Conservation (phyloP, 2,329 filamentous ascomycete genomes). For the Monosporascus sp. region DNA sequence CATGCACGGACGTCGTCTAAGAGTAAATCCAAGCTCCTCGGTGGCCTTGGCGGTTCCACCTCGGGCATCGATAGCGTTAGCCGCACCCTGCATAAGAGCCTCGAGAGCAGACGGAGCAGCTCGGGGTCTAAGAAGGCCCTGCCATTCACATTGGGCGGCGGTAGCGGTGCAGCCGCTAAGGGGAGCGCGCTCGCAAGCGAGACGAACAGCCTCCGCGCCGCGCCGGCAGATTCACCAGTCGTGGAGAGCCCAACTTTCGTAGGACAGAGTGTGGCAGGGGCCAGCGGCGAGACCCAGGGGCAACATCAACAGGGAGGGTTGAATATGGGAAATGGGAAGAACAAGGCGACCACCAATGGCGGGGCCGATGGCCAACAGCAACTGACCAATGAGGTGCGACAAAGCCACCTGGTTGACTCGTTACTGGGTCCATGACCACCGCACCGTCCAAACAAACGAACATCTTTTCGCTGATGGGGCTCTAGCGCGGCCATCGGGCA, state of each 20-base stretch:
- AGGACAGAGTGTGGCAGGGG: constrained; percentile 16
- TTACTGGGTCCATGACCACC: constrained; percentile 42
- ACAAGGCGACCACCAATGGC: constrained; percentile 11
- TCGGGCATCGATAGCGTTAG: constrained; percentile 67
- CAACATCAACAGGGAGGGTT: neutral
- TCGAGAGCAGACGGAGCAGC: constrained; percentile 88
- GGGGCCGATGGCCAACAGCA: constrained; percentile 16
- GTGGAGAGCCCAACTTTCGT: constrained; percentile 28
- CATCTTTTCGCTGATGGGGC: constrained; percentile 22
- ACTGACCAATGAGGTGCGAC: constrained; percentile 45
- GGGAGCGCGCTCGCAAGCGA: constrained; percentile 52
- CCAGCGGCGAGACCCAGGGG: constrained; percentile 23
- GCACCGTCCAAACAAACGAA: constrained; percentile 1
- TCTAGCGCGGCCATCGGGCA: constrained; percentile 16
- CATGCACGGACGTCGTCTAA: constrained; percentile 34
- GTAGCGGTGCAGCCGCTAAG: constrained; percentile 35
- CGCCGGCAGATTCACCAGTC: constrained; percentile 32
- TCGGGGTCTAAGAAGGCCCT: constrained; percentile 75
- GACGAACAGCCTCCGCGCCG: constrained; percentile 52
- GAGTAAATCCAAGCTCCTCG: constrained; percentile 34
- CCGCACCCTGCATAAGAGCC: constrained; percentile 76
- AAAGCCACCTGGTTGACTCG: constrained; percentile 37
- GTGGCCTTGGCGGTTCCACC: constrained; percentile 33
- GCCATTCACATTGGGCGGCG: constrained; percentile 39
- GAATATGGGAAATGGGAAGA: neutral